These are phyloP conservation scores for Isochrysis galbana DNA, from an alignment of 78 protist species.

Conservation along the genomic window DNA sequence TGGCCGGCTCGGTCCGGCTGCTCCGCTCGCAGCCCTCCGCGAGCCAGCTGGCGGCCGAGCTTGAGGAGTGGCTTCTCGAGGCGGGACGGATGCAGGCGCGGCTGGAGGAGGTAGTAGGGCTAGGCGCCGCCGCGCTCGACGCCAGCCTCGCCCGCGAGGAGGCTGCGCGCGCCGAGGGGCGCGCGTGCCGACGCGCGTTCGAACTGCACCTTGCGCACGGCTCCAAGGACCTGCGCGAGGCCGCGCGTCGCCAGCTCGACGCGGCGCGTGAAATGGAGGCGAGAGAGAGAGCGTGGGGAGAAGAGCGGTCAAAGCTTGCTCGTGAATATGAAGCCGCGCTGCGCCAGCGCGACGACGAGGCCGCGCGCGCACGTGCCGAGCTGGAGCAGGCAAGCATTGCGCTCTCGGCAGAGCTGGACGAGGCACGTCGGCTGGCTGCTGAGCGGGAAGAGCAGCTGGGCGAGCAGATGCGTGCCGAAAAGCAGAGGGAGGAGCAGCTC, in stretches of 20 bases:
- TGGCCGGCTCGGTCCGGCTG: too few relatives aligned
- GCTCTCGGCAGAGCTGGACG: neutral
- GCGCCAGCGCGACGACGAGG: neutral
- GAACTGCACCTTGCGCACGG: neutral
- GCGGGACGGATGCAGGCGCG: neutral
- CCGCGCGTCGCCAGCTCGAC: neutral
- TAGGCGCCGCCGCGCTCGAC: neutral
- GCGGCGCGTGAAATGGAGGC: neutral
- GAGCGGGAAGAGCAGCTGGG: too few relatives aligned
- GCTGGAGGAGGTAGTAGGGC: neutral
- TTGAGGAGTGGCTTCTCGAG: neutral
- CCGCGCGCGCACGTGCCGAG: neutral
- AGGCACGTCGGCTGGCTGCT: neutral
- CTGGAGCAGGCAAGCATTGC: neutral
- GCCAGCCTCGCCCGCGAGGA: neutral
- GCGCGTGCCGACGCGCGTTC: neutral
- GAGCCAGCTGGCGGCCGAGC: neutral
- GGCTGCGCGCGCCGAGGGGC: neutral
- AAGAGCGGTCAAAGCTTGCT: neutral
- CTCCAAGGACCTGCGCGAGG: neutral
- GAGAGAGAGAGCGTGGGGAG: neutral
- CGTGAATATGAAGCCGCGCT: neutral
- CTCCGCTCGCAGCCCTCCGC: neutral
- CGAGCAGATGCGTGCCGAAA: too few relatives aligned
- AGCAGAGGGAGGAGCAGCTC: too few relatives aligned